Conservation (phyloP, 2,329 filamentous ascomycete species). For the Paraphaeosphaeria sporulosa region DNA sequence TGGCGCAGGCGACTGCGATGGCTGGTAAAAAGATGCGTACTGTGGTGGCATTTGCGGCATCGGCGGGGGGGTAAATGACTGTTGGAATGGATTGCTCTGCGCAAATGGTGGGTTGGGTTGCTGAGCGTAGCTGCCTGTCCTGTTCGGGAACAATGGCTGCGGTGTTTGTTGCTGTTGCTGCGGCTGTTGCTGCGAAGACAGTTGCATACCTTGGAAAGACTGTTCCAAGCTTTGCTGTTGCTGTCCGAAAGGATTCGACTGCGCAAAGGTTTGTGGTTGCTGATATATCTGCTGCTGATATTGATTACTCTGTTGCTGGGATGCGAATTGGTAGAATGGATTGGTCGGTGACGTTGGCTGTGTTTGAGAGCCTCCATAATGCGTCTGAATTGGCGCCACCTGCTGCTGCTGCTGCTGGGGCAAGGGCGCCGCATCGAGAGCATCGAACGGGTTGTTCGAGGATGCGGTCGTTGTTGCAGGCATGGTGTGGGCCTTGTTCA, state of each 20-base stretch:
- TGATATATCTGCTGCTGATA: constrained; percentile 33
- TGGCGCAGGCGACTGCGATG: constrained; percentile 25
- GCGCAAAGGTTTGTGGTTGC: constrained; percentile 23
- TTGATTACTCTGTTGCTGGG: constrained; percentile 43
- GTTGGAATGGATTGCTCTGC: constrained; percentile 51
- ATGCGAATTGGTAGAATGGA: constrained; percentile 75
- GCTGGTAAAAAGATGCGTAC: constrained; percentile 43
- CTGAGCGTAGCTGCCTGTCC: constrained; percentile 69
- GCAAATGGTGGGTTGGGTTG: constrained; percentile 46
- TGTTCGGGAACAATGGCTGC: constrained; percentile 72
- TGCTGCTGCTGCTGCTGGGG: constrained; percentile 36
- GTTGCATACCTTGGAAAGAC: constrained; percentile 77
- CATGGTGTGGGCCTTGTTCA: constrained; percentile 49
- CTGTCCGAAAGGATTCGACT: constrained; percentile 34
- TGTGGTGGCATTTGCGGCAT: constrained; percentile 51
- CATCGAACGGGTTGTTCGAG: constrained; percentile 55
- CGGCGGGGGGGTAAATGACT: constrained; percentile 51
- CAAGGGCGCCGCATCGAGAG: constrained; percentile 44
- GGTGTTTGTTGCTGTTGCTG: constrained; percentile 31
- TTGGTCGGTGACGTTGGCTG: constrained; percentile 46
- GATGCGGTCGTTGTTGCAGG: constrained; percentile 29
- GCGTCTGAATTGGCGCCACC: constrained; percentile 39
- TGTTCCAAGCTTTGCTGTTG: constrained; percentile 62
- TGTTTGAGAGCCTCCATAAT: constrained; percentile 30
- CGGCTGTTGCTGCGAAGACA: constrained; percentile 54